Base-by-base conservation (phyloP, 2,329 filamentous ascomycete species). In the Myrmaecium sp. region DNA sequence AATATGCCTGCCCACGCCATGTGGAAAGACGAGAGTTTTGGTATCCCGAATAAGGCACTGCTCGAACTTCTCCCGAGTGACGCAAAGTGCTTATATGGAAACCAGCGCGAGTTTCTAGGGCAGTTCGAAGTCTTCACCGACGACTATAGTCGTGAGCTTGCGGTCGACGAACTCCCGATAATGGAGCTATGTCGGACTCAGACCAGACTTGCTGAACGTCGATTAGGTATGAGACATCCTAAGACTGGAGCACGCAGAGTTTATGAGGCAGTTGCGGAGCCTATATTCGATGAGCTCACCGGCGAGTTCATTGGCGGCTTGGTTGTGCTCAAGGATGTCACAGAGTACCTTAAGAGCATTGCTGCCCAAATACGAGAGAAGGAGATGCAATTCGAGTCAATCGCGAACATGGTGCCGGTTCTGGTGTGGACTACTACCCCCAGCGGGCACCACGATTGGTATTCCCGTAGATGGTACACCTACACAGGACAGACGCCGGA, bases 21-120 rank as follows among this genome's bases (percentile, higher is more conserved):
- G 70, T 84, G 79, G 79, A 76, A 74, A 42, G 79, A 86, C 36
- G 69, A 75, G 28, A 75, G 68, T 25, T 70, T 82, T 24, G 72
- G 69, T 0, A 71, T 82, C 22, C 73, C 77, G 4, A 86, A 86
- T 41, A 67, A 65, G 37, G 74, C 75, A 4, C 66, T 58, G 23
- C 41, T 62, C 11, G 46, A 49, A 25, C 38, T 61, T 3, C 35
- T 55, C 17, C 46, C 49, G 1, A 49, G 54, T 21, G 47, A 53
- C n/a, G 46, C 35, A 3, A 42, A 47, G 14, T 48, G 51, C 21
- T 41, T 44, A 3, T 29, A 42, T n/a, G 37, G 39, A 11, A 46
- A 54, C 21, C 51, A 54, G 30, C 39, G 51, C 25, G 52, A 77
- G 27, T 57, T 80, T 6, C 49, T 80, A 1, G 44, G 54, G 2